Conservation (phyloP, 1,139 yeast genomes). For the Scheffersomyces cryptocercus region DNA sequence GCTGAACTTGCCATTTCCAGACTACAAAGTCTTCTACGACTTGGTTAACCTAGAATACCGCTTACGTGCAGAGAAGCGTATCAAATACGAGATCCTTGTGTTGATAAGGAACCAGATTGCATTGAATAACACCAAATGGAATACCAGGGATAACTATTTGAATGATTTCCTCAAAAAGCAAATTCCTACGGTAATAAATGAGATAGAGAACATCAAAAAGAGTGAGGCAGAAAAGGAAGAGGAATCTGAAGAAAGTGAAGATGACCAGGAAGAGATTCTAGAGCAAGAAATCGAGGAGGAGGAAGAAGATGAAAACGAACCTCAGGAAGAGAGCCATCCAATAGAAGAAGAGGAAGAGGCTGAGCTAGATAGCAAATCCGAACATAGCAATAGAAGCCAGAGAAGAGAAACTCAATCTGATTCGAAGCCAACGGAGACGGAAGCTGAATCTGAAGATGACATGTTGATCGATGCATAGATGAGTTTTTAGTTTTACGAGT, state of each 20-base stretch:
- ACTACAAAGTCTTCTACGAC: conserved; percentile 27
- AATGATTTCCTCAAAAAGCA: conserved; percentile 37
- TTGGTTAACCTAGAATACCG: conserved; percentile 38
- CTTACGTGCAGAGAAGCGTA: conserved; percentile 31
- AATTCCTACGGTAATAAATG: conserved; percentile 29
- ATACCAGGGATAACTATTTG: conserved; percentile 36
- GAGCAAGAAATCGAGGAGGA: conserved; percentile 9
- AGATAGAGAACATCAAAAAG: conserved; percentile 30
- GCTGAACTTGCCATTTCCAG: conserved; percentile 29
- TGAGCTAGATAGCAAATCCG: conserved; percentile 5
- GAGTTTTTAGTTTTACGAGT: not conserved
- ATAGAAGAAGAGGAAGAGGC: conserved; percentile 11
- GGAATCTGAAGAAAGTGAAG: conserved; percentile 17
- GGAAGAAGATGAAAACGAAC: conserved; percentile 12
- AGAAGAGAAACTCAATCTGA: conserved; percentile 9
- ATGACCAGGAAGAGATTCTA: conserved; percentile 9
- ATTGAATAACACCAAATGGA: conserved; percentile 42
- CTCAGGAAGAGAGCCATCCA: conserved; percentile 7
- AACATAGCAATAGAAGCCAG: conserved; percentile 4
- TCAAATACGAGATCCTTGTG: conserved; percentile 38
- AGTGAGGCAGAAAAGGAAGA: conserved; percentile 19
- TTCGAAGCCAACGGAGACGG: conserved; percentile 9
- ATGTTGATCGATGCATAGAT: conserved; percentile 15
- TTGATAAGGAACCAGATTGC: conserved; percentile 33
- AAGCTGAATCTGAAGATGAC: conserved; percentile 10